Evolutionary conservation across 176 grass and related monocot species (phyloP), one percentile per base, ranked within the genome.

Genomic region (Lolium perenne): DNA sequence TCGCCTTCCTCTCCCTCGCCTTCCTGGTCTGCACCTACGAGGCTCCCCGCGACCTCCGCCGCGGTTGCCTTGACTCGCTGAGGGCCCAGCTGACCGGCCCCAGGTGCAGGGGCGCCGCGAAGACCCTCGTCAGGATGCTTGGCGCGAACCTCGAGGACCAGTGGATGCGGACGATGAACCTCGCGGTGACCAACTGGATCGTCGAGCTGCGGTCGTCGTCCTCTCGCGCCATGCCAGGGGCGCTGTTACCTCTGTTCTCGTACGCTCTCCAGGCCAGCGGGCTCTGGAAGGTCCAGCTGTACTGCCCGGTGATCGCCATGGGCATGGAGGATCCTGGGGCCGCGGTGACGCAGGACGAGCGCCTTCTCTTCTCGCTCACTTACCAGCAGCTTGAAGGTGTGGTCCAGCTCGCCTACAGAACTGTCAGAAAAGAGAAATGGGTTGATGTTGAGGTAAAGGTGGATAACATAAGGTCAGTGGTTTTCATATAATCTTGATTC

Each of bases 321-420:
- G 84, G 35, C 54, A 89, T 91, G 58, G 83, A 91, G 78, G 92
- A 99, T 61, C 88, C 92, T 75, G 84, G 74, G 35, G 83, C 75
- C 21, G 80, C 83, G 17, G 68, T 57, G 66, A 88, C 90, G 16
- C 94, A 94, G 56, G 94, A 99, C 83, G 97, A 99, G 62, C 87
- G 90, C 5, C 86, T 99, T 22, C 85, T 69, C 35, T 96, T 99
- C 82, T 96, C 94, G 74, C 86, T 99, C 22, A 90, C 58, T 48
- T 99, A 96, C 70, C 97, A 90, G 86, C 94, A 99, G 46, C 87
- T 99, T 0, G 97, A 99, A 91, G 86, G 90, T 22, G 97, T 99
- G 22, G 79, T 99, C 41, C 94, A 99, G 59, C 94, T 99, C 53
- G 86, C 86, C 78, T 96, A 96, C 80, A 96, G 81, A 82, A 88